phyloP scores from a whole-genome alignment of 768 basidiomycete species.

The Kondoa subrosea region DNA sequence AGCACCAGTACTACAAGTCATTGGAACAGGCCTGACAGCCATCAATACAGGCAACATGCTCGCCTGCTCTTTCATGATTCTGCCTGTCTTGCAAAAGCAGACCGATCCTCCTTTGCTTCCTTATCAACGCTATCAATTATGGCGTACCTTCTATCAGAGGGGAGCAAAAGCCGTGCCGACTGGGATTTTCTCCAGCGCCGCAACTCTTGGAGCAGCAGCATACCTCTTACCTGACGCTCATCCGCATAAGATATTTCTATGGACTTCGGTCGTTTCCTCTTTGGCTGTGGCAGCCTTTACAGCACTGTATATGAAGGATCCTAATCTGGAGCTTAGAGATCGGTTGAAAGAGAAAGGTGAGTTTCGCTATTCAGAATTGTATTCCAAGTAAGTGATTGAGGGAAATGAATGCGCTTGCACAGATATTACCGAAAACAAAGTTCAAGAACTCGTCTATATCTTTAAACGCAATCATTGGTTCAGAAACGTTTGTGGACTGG shows the following conservation, averaged over 20 bases:
- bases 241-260: not conserved
- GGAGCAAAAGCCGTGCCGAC: too few relatives aligned
- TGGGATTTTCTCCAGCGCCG: too few relatives aligned
- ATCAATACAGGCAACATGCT: too few relatives aligned
- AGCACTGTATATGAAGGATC: not conserved
- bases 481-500: not conserved
- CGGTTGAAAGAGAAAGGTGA: not conserved
- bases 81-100: too few relatives aligned
- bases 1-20: too few relatives aligned
- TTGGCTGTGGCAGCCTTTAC: not conserved
- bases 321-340: not conserved
- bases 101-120: too few relatives aligned
- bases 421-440: not conserved
- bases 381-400: not conserved
- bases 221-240: not conserved
- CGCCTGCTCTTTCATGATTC: too few relatives aligned
- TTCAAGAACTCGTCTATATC: not conserved
- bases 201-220: not conserved
- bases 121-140: too few relatives aligned
- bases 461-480: not conserved
- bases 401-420: not conserved
- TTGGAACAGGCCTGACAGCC: too few relatives aligned
- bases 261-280: not conserved
- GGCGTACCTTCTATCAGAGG: too few relatives aligned
- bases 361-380: too few relatives aligned